phyloP scores from a whole-genome alignment of 768 basidiomycete genomes.

The Mycena olivaceomarginata region DNA sequence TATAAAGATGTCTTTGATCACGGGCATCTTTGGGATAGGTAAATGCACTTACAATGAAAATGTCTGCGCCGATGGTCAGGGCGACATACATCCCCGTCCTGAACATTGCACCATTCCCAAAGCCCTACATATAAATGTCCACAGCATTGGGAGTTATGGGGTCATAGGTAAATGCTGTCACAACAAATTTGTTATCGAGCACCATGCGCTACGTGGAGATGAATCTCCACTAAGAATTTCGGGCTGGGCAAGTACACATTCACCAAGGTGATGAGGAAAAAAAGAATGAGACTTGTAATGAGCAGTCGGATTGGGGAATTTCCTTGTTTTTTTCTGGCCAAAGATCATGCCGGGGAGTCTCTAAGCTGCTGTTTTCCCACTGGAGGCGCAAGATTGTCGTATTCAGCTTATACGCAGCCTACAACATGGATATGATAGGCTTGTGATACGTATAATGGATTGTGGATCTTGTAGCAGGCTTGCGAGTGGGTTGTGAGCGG shows the following conservation, averaged over 20 bases:
- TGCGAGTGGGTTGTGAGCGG: too few species aligned
- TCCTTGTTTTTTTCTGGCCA: conserved; percentile 11
- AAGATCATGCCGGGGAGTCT: too few species aligned
- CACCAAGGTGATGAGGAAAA: conserved; percentile 41
- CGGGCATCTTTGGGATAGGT: too few species aligned
- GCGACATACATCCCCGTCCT: conserved; percentile 41
- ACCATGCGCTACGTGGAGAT: conserved; percentile 38
- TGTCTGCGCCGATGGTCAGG: conserved; percentile 39
- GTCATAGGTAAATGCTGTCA: conserved; percentile 34
- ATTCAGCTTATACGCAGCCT: too few species aligned
- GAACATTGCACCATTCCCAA: too few species aligned
- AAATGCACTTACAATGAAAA: conserved; percentile 32
- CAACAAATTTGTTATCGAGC: conserved; percentile 34
- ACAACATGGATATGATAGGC: too few species aligned
- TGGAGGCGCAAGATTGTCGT: too few species aligned
- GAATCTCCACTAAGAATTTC: neutral
- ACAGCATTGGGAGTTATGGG: conserved; percentile 35
- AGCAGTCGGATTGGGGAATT: conserved; percentile 8
- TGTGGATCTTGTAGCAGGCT: too few species aligned
- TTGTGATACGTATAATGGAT: too few species aligned
- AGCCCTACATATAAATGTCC: conserved; percentile 35
- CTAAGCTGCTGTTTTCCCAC: too few species aligned
- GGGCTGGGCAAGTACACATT: neutral
- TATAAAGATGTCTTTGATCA: neutral
- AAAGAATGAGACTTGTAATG: conserved; percentile 27